Percentiles rank a stretch among this genome's conserved stretches.
Conservation (phyloP, 768 basidiomycete genomes). For the Rickenella mellea region DNA sequence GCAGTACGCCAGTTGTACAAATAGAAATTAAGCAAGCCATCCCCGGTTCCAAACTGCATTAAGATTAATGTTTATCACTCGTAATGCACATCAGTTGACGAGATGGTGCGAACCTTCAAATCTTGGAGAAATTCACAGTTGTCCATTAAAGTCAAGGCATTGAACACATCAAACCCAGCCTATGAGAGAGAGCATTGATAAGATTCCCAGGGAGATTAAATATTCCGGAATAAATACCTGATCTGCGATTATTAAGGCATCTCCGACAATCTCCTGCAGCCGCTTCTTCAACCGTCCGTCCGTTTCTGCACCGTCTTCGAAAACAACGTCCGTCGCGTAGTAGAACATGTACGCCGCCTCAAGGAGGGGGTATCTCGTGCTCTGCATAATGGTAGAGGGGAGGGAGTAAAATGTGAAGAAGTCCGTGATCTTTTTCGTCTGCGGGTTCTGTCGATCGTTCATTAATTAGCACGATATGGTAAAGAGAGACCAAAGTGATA, state of each 20-base stretch:
- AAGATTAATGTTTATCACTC: background rate
- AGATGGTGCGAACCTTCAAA: conserved; percentile 67
- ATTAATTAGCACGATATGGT: background rate
- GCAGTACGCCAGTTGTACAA: conserved; percentile 92
- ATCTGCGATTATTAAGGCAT: conserved; percentile 75
- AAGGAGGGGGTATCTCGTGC: conserved; percentile 58
- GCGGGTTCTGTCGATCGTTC: conserved; percentile 53
- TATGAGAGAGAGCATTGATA: too few relatives aligned
- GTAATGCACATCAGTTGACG: background rate
- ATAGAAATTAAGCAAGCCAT: conserved; percentile 87
- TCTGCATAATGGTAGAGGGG: conserved; percentile 85
- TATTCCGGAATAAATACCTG: too few relatives aligned
- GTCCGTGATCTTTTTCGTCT: conserved; percentile 81
- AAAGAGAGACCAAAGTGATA: background rate
- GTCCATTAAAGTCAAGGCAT: conserved; percentile 92
- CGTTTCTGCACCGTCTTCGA: conserved; percentile 51
- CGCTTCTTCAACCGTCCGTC: conserved; percentile 57
- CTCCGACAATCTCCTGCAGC: conserved; percentile 61
- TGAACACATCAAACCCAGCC: conserved; percentile 92
- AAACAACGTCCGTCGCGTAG: conserved; percentile 77
- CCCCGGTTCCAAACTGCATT: conserved; percentile 80
- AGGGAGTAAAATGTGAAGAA: conserved; percentile 96
- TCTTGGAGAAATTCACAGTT: conserved; percentile 76
- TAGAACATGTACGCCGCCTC: conserved; percentile 96
- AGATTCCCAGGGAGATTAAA: too few relatives aligned